A percentile compares a stretch with the other conserved stretches of the same genome.
phyloP scores from a whole-genome alignment of 2,329 filamentous ascomycete genomes.

The Dactylellina drechsleri region DNA sequence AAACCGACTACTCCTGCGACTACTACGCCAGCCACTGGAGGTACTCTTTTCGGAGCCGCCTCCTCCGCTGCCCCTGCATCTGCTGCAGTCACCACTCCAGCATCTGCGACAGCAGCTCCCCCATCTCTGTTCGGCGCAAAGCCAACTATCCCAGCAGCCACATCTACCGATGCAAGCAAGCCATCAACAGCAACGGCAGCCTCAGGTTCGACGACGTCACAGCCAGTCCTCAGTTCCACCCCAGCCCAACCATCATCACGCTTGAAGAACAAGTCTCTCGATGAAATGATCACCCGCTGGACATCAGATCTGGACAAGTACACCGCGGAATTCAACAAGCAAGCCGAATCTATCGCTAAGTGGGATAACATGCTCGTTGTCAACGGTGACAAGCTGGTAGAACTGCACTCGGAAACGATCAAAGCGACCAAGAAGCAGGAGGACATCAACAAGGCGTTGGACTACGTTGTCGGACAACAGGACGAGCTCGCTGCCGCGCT shows the following conservation, averaged over 20 bases:
- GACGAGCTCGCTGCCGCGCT: conserved; percentile 88
- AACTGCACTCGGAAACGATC: conserved; percentile 88
- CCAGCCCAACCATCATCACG: conserved; percentile 87
- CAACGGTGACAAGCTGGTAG: conserved; percentile 94
- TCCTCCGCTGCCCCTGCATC: conserved; percentile 59
- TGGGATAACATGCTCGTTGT: conserved; percentile 95
- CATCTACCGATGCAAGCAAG: conserved; percentile 58
- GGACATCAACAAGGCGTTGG: conserved; percentile 91
- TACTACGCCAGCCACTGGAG: conserved; percentile 56
- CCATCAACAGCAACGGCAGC: conserved; percentile 59
- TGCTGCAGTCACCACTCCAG: conserved; percentile 57
- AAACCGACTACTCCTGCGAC: conserved; percentile 57
- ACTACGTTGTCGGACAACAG: conserved; percentile 89
- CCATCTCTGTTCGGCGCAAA: conserved; percentile 59
- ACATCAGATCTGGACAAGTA: conserved; percentile 94
- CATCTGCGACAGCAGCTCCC: conserved; percentile 59
- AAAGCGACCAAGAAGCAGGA: conserved; percentile 92
- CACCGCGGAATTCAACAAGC: conserved; percentile 93
- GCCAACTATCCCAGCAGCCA: conserved; percentile 58
- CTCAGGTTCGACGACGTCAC: conserved; percentile 26
- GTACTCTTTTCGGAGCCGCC: conserved; percentile 56
- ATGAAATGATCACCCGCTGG: conserved; percentile 97
- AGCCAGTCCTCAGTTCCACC: conserved; percentile 72
- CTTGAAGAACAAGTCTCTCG: conserved; percentile 98
- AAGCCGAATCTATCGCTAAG: conserved; percentile 83